phyloP scores from a whole-genome alignment of 306 rosid species.

The Fagus crenata region DNA sequence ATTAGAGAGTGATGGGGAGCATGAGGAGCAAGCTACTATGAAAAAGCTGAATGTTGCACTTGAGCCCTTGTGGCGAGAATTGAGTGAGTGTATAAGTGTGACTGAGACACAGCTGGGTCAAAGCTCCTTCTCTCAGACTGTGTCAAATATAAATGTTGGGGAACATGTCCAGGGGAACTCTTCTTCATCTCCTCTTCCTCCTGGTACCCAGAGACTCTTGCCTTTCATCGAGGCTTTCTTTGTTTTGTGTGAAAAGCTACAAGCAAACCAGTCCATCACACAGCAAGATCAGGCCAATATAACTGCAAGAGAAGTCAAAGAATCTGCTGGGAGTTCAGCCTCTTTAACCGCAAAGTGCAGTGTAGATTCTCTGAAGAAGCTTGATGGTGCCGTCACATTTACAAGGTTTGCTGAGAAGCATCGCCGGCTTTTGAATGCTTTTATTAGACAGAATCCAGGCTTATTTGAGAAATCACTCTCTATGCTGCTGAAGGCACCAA shows the following conservation, averaged over 20 bases:
- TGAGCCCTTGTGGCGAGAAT: conserved; percentile 93
- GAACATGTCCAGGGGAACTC: conserved; percentile 80
- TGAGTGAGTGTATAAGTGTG: conserved; percentile 91
- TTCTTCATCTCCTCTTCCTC: conserved; percentile 94
- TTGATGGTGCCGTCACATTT: conserved; percentile 76
- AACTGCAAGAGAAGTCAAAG: conserved; percentile 95
- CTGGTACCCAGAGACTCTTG: conserved; percentile 92
- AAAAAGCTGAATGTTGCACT: conserved; percentile 84
- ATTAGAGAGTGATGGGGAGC: conserved; percentile 53
- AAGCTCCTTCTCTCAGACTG: conserved; percentile 53
- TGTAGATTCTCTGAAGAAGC: conserved; percentile 65
- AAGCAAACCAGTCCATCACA: conserved; percentile 60
- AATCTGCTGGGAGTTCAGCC: conserved; percentile 68
- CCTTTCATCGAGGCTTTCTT: conserved; percentile 97
- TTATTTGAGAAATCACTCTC: conserved; percentile 94
- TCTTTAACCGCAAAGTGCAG: conserved; percentile 38
- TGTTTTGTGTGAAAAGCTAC: conserved; percentile 93
- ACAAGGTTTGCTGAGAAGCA: conserved; percentile 96
- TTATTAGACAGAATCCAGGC: conserved; percentile 92
- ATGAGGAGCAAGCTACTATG: conserved; percentile 77
- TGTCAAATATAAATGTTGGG: conserved; percentile 57
- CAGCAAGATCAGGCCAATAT: conserved; percentile 67
- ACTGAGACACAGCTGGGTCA: conserved; percentile 87
- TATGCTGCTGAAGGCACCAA: conserved; percentile 94
- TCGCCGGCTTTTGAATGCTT: conserved; percentile 92